phyloP scores from a whole-genome alignment of 176 grass and related monocot species.

The Rhipidocladum racemiflorum region DNA sequence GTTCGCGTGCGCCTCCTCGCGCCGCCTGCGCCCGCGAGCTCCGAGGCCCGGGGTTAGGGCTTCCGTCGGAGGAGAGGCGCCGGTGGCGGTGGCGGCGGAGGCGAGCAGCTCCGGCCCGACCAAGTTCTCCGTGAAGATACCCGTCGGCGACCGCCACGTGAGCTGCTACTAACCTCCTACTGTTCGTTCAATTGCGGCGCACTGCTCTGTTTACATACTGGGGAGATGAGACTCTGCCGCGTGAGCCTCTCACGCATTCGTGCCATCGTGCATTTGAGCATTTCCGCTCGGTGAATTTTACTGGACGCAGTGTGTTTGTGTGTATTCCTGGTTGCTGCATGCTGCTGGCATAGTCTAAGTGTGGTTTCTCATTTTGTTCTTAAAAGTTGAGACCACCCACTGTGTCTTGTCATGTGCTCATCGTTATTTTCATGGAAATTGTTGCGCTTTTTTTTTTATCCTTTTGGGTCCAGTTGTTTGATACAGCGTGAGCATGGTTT shows the following conservation, averaged over 20 bases:
- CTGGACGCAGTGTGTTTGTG: neutral
- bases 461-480: constrained; percentile 19
- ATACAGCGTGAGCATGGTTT: neutral
- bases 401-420: neutral
- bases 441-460: neutral
- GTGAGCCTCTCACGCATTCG: neutral
- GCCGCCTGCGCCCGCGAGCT: constrained; percentile 3
- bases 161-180: neutral
- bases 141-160: constrained; percentile 80
- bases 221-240: neutral
- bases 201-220: neutral
- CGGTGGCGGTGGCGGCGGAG: neutral
- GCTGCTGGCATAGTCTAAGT: neutral
- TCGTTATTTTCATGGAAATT: neutral
- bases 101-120: constrained; percentile 22
- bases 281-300: constrained; percentile 8
- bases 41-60: constrained; percentile 19
- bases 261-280: neutral
- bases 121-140: constrained; percentile 78
- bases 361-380: neutral
- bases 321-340: neutral
- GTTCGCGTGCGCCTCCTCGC: constrained; percentile 8
- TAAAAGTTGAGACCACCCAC: neutral
- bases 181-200: neutral
- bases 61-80: constrained; percentile 2